Evolutionary conservation across 495 filamentous ascomycete genomes (phyloP).

Genomic region (Penicillium silybi): DNA sequence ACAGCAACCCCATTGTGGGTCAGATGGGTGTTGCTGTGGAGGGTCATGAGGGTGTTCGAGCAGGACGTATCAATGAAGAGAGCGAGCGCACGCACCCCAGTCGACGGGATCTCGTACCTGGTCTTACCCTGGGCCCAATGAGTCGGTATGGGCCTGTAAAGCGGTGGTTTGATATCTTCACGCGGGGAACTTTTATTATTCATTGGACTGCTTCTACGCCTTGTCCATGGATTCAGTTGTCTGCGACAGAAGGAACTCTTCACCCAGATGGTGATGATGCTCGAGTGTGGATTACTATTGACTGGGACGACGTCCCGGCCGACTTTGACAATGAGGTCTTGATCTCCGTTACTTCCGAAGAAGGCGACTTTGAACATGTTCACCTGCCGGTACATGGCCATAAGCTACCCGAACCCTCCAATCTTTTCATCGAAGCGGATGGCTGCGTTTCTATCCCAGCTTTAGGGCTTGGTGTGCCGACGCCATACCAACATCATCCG

Average conservation of each 20-base stretch:
- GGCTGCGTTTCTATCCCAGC: conserved; percentile 38
- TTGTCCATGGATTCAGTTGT: conserved; percentile 54
- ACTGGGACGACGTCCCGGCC: conserved; percentile 32
- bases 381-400: conserved; percentile 57
- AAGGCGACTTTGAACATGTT: conserved; percentile 52
- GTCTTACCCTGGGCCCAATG: conserved; percentile 50
- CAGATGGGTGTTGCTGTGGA: conserved; percentile 65
- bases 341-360: conserved; percentile 41
- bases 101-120: conserved; percentile 44
- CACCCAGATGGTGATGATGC: conserved; percentile 34
- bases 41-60: conserved; percentile 29
- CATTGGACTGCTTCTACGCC: conserved; percentile 51
- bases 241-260: conserved; percentile 52
- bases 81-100: conserved; percentile 63
- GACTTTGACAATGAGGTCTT: conserved; percentile 18
- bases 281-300: conserved; percentile 48
- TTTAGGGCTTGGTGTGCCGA: conserved; percentile 35
- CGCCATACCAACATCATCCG: conserved; percentile 14
- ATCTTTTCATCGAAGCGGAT: conserved; percentile 64
- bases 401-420: conserved; percentile 48
- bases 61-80: conserved; percentile 40
- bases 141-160: conserved; percentile 58
- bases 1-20: conserved; percentile 38
- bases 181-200: conserved; percentile 55
- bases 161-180: conserved; percentile 67